A percentile compares a stretch with the other conserved stretches of the same genome.
These are phyloP conservation scores for Diaporthe citri DNA, from an alignment of 2,329 filamentous ascomycete genomes.

Conservation along the genomic window DNA sequence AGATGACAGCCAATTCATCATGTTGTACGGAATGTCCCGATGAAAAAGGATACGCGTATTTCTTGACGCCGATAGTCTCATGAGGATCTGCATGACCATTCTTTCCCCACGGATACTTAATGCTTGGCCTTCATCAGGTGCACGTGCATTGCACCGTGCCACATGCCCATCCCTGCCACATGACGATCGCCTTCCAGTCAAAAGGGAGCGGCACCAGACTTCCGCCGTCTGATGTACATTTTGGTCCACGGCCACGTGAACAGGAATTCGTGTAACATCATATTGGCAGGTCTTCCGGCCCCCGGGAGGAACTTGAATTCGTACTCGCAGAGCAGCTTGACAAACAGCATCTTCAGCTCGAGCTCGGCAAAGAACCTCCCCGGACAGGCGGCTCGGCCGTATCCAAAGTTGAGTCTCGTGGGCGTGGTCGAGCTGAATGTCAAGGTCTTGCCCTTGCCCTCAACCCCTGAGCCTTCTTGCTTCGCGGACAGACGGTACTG, in stretches of 20 bases:
- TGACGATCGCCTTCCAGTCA: not conserved
- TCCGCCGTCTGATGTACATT: constrained; percentile 37
- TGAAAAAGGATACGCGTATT: no score
- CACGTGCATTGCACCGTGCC: no score
- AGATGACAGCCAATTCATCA: no score
- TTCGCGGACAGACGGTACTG: constrained; percentile 49
- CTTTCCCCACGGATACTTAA: no score
- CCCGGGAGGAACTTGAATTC: constrained; percentile 45
- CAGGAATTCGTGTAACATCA: constrained; percentile 44
- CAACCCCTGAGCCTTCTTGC: not conserved
- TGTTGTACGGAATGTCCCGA: no score
- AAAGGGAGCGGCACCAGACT: not conserved
- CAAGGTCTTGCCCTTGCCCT: not conserved
- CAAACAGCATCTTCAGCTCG: constrained; percentile 49
- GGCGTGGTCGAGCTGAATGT: constrained; percentile 44
- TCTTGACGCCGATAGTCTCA: no score
- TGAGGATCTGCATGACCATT: no score
- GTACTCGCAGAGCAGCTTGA: constrained; percentile 46
- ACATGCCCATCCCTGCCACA: no score
- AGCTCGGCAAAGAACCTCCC: constrained; percentile 50
- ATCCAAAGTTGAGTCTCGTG: constrained; percentile 51
- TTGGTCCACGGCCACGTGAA: constrained; percentile 41
- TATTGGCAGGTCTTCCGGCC: constrained; percentile 42
- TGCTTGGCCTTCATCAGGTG: no score
- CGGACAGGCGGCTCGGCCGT: constrained; percentile 51